Percentiles rank a stretch among this genome's conserved stretches.
These are phyloP conservation scores for Mycena maculata DNA, from an alignment of 768 basidiomycete species.

Conservation along the genomic window DNA sequence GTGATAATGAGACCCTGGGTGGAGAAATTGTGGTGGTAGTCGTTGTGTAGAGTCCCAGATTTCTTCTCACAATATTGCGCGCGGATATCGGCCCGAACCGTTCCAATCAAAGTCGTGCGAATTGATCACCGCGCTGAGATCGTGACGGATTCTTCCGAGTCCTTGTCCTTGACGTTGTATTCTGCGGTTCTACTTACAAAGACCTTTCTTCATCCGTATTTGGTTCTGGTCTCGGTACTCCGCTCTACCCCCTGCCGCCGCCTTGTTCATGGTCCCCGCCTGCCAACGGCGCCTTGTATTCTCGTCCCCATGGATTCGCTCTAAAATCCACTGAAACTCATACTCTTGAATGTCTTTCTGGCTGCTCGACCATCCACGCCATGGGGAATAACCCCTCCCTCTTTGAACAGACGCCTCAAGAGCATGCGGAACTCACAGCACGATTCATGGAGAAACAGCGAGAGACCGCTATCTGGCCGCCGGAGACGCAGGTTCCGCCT, in stretches of 20 bases:
- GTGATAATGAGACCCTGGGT: too few species aligned
- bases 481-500: constrained; percentile 1
- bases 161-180: too few species aligned
- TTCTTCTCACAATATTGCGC: too few species aligned
- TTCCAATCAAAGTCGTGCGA: too few species aligned
- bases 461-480: constrained; percentile 21
- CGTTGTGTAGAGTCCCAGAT: too few species aligned
- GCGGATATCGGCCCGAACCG: too few species aligned
- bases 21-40: too few species aligned
- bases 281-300: constrained; percentile 1
- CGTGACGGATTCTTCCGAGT: too few species aligned
- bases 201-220: not conserved
- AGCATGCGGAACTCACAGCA: constrained; percentile 15
- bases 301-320: not conserved
- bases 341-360: not conserved
- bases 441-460: constrained; percentile 19
- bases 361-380: not conserved
- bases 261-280: not conserved
- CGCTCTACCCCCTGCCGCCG: not conserved
- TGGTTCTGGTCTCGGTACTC: not conserved
- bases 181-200: not conserved
- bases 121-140: too few species aligned
- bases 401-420: constrained; percentile 22
- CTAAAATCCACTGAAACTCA: not conserved
- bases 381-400: constrained; percentile 22